Conservation (phyloP, 2,329 filamentous ascomycete species). For the Penicillium sp. region DNA sequence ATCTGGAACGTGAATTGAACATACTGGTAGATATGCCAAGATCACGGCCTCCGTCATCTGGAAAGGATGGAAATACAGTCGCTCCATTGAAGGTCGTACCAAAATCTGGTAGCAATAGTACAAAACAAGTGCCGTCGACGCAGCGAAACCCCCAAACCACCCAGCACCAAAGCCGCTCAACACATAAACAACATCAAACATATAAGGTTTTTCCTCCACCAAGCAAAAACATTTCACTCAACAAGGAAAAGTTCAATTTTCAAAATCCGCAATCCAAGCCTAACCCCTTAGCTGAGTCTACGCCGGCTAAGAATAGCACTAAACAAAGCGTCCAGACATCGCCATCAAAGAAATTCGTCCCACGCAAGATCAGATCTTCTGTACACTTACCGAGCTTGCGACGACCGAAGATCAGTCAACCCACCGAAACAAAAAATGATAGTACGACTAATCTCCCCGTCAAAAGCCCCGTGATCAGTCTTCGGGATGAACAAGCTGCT, state of each 20-base stretch:
- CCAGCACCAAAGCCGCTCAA: not conserved
- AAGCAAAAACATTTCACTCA: not conserved
- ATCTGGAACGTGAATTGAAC: constrained; percentile 32
- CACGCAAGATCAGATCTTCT: constrained; percentile 6
- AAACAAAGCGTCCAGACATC: not conserved
- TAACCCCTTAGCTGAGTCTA: not conserved
- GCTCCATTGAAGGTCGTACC: not conserved
- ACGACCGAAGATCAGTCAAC: not conserved
- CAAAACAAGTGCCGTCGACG: not conserved
- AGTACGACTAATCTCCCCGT: not conserved
- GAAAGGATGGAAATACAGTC: not conserved
- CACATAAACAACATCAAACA: not conserved
- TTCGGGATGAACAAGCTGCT: constrained; percentile 12
- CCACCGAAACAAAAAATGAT: not conserved
- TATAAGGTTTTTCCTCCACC: constrained; percentile 6
- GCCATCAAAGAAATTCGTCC: not conserved
- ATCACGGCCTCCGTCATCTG: not conserved
- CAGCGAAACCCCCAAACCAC: not conserved
- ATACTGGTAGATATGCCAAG: constrained; percentile 18
- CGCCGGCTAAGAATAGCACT: not conserved
- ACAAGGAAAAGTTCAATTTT: not conserved
- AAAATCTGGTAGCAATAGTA: not conserved
- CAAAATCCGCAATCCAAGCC: not conserved
- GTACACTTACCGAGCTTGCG: constrained; percentile 5
- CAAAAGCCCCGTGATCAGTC: not conserved